Evolutionary conservation across 345 rosid genomes (phyloP).

Genomic region (Gossypium turneri): DNA sequence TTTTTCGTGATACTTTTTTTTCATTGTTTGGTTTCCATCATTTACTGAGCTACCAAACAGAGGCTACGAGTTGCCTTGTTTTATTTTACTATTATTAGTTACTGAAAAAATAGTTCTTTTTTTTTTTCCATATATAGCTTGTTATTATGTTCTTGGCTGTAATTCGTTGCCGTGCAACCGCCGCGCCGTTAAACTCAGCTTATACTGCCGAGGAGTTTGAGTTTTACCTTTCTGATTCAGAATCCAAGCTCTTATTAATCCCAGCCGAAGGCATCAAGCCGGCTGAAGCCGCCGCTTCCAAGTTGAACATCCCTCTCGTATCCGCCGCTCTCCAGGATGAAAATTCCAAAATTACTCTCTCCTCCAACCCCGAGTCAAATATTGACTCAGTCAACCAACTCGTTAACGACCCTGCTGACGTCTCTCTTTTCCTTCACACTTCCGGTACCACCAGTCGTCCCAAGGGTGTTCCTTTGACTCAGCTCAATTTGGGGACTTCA

Average conservation of each 20-base stretch:
- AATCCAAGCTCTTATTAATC: constrained; percentile 50
- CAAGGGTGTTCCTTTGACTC: constrained; percentile 76
- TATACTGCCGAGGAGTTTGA: constrained; percentile 72
- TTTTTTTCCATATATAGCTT: constrained; percentile 33
- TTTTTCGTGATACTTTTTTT: background rate
- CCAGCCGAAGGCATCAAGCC: constrained; percentile 33
- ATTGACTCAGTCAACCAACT: constrained; percentile 19
- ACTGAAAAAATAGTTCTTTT: background rate
- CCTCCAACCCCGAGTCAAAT: constrained; percentile 20
- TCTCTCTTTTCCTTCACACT: constrained; percentile 62
- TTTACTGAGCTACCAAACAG: background rate
- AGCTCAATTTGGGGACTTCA: constrained; percentile 56
- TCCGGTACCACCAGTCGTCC: constrained; percentile 83
- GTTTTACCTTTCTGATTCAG: constrained; percentile 68
- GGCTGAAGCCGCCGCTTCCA: constrained; percentile 53
- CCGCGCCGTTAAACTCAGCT: constrained; percentile 56
- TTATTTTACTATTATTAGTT: background rate
- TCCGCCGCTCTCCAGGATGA: constrained; percentile 38
- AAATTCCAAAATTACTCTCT: constrained; percentile 30
- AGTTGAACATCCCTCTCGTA: constrained; percentile 41
- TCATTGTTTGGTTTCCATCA: background rate
- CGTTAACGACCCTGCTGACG: constrained; percentile 44
- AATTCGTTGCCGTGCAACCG: constrained; percentile 57
- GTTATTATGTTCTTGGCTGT: constrained; percentile 69
- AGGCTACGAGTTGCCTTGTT: background rate